phyloP scores from a whole-genome alignment of 2,329 filamentous ascomycete species.

The Talaromyces piceae region DNA sequence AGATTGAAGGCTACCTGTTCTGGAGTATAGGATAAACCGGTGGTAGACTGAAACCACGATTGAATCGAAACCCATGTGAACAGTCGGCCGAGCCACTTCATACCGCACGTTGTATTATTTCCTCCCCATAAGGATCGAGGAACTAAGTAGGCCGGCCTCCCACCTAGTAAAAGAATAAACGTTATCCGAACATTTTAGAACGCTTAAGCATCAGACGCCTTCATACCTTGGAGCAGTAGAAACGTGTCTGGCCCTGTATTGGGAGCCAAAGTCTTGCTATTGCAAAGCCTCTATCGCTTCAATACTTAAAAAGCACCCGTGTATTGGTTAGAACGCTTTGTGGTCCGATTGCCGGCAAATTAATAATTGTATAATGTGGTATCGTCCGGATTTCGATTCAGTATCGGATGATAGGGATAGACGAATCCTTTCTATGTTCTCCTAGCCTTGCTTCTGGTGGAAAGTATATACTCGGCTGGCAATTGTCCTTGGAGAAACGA shows the following conservation, averaged over 20 bases:
- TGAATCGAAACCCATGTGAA: background rate
- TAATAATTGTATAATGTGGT: background rate
- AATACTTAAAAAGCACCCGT: too few species aligned
- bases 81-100: conserved; percentile 17
- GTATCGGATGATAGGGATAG: background rate
- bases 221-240: background rate
- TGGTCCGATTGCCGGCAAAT: too few species aligned
- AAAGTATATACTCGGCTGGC: background rate
- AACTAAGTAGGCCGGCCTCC: background rate
- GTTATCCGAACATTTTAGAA: background rate
- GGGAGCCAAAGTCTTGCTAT: background rate
- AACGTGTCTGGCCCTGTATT: background rate
- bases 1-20: conserved; percentile 47
- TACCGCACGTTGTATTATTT: background rate
- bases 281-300: too few species aligned
- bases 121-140: background rate
- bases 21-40: conserved; percentile 33
- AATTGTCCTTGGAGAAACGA: background rate
- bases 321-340: too few species aligned
- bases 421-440: background rate
- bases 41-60: background rate
- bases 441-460: background rate
- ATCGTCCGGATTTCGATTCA: background rate
- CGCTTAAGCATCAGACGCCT: background rate
- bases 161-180: background rate